Evolutionary conservation across 495 filamentous ascomycete genomes (phyloP).

Genomic region (Xylaria venustula): DNA sequence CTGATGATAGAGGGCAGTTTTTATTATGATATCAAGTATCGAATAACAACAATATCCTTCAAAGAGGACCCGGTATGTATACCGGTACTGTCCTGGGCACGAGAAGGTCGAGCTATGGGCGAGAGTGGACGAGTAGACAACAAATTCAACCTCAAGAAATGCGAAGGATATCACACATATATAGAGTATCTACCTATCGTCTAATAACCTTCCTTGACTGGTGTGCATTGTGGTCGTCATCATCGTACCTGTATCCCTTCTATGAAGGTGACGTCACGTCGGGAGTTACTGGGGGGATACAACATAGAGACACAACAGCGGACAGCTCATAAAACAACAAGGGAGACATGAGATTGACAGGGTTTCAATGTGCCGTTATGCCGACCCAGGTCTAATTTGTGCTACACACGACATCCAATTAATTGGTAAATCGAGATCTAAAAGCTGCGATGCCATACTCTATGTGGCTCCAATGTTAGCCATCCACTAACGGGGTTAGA

Average conservation of each 20-base stretch:
- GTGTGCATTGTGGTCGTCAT: not conserved
- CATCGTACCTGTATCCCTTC: not conserved
- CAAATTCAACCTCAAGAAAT: not conserved
- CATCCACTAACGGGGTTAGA: not conserved
- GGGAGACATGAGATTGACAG: not conserved
- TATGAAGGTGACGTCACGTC: constrained; percentile 2
- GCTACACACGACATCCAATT: too few species aligned
- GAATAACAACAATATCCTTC: not conserved
- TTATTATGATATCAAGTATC: not conserved
- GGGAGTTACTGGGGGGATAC: not conserved
- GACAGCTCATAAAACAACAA: not conserved
- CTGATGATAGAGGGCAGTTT: not conserved
- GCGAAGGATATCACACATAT: not conserved
- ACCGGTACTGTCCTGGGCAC: not conserved
- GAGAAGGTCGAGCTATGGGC: not conserved
- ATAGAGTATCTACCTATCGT: not conserved
- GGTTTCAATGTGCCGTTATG: not conserved
- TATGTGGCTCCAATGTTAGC: too few species aligned
- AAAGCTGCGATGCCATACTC: too few species aligned
- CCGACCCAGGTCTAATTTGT: not conserved
- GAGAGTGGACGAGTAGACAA: not conserved
- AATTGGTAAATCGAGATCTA: too few species aligned
- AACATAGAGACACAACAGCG: not conserved
- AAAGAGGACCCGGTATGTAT: not conserved
- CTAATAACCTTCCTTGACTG: not conserved